Evolutionary conservation across 1,284 basidiomycete genomes (phyloP), one percentile per base, ranked within the genome.

Genomic region (Malassezia sympodialis): DNA sequence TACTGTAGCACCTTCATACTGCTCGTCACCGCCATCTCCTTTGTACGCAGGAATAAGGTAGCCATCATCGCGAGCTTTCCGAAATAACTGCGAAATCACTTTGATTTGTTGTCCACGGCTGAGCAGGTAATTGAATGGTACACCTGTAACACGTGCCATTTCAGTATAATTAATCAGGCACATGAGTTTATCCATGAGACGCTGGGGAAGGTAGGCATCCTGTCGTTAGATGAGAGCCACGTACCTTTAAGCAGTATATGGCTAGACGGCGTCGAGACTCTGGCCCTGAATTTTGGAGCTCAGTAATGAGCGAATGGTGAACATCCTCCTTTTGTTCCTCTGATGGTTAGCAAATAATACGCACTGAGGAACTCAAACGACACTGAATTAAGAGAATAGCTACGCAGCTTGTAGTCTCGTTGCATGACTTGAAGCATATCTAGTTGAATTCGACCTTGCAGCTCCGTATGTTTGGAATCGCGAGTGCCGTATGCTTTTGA

Each of bases 351-450:
- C 17, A 11, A n/a, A 28, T 6, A 30, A n/a, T 19, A 45, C 43
- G 27, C 27, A 45, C 43, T 68, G 3, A 74, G 59, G 42, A 74
- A 74, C 39, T 74, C 70, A 51, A 70, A 72, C 4, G 70, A 74
- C 24, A 74, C 72, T 28, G 69, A 69, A 53, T 74, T 74, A 47
- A 74, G 69, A 46, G 66, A 65, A 53, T 74, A 74, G 41, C 62
- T 66, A 26, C 72, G 67, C 17, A 74, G 60, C 59, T 74, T 74
- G 65, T 74, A 68, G 58, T 74, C 72, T 19, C 72, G 66, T 59
- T 72, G 70, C 72, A 74, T 74, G 52, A 74, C 70, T 45, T 74
- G 70, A 12, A 74, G 68, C 66, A 74, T 69, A 51, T 74, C 72
- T 43, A 74, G 65, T 52, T 74, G 72, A 12, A 74, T 62, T n/a